phyloP scores from a whole-genome alignment of 1,139 yeast genomes.

The Yamadazyma siamensis region DNA sequence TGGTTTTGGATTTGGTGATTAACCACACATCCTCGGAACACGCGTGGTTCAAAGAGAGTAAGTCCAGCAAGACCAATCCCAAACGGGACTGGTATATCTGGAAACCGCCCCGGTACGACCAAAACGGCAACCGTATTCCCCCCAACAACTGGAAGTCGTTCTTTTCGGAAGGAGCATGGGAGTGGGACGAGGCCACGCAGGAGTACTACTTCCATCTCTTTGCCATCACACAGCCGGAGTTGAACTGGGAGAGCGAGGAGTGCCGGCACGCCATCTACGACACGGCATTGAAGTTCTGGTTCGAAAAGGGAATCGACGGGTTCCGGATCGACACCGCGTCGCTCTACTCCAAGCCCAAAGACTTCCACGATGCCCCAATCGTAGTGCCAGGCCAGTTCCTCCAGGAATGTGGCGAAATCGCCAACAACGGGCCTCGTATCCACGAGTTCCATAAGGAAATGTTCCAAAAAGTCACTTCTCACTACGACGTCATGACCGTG shows the following conservation, averaged over 20 bases:
- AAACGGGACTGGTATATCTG: conserved; percentile 64
- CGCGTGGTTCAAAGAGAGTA: conserved; percentile 55
- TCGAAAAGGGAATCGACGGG: conserved; percentile 55
- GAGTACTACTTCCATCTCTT: conserved; percentile 54
- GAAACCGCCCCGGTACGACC: conserved; percentile 47
- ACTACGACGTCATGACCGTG: conserved; percentile 54
- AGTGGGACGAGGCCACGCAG: conserved; percentile 47
- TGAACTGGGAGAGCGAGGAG: conserved; percentile 57
- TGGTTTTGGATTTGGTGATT: conserved; percentile 54
- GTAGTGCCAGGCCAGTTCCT: conserved; percentile 34
- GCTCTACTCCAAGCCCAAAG: conserved; percentile 47
- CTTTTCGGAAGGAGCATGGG: conserved; percentile 57
- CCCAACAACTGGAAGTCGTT: conserved; percentile 56
- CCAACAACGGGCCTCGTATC: conserved; percentile 49
- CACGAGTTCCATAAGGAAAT: conserved; percentile 58
- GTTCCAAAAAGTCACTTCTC: conserved; percentile 40
- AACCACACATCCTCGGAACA: conserved; percentile 59
- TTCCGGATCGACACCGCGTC: conserved; percentile 57
- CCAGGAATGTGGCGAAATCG: conserved; percentile 34
- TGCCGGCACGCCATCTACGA: conserved; percentile 50
- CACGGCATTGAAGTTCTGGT: conserved; percentile 51
- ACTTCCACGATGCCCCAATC: conserved; percentile 49
- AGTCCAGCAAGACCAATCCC: conserved; percentile 47
- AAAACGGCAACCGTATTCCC: conserved; percentile 46
- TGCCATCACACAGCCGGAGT: conserved; percentile 53